Evolutionary conservation across 257 asterid species (phyloP).

Genomic region (Nicotiana knightiana): DNA sequence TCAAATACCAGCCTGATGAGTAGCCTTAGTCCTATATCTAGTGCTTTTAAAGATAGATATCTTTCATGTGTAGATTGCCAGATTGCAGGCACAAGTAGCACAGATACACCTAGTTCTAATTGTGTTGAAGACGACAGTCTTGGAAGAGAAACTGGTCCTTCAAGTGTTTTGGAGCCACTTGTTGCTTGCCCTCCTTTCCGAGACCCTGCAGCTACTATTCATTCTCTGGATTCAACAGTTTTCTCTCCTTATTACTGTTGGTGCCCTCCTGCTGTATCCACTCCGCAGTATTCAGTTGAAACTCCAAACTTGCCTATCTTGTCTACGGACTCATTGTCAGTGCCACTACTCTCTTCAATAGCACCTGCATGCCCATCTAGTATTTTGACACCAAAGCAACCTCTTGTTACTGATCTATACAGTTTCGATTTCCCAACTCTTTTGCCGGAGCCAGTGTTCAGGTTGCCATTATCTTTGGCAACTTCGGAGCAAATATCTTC

Average conservation of each 20-base stretch:
- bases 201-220: conserved; percentile 32
- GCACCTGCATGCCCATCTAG: conserved; percentile 43
- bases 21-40: conserved; percentile 60
- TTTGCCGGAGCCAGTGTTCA: conserved; percentile 46
- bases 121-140: conserved; percentile 25
- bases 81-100: conserved; percentile 21
- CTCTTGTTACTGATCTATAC: conserved; percentile 46
- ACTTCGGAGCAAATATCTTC: conserved; percentile 71
- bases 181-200: conserved; percentile 21
- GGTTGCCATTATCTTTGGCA: conserved; percentile 38
- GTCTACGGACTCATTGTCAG: conserved; percentile 34
- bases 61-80: conserved; percentile 31
- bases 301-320: conserved; percentile 37
- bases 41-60: conserved; percentile 47
- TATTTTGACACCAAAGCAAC: conserved; percentile 34
- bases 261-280: conserved; percentile 73
- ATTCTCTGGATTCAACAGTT: conserved; percentile 34
- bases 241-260: conserved; percentile 80
- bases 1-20: conserved; percentile 42
- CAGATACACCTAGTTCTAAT: conserved; percentile 27
- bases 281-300: conserved; percentile 38
- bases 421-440: conserved; percentile 56
- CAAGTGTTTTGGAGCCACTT: conserved; percentile 35
- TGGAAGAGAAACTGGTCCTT: conserved; percentile 31
- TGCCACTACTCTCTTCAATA: conserved; percentile 59